Percentiles rank a stretch among this genome's conserved stretches.
These are phyloP conservation scores for Sungouiella thailandica DNA, from an alignment of 805 yeast species.

Conservation along the genomic window DNA sequence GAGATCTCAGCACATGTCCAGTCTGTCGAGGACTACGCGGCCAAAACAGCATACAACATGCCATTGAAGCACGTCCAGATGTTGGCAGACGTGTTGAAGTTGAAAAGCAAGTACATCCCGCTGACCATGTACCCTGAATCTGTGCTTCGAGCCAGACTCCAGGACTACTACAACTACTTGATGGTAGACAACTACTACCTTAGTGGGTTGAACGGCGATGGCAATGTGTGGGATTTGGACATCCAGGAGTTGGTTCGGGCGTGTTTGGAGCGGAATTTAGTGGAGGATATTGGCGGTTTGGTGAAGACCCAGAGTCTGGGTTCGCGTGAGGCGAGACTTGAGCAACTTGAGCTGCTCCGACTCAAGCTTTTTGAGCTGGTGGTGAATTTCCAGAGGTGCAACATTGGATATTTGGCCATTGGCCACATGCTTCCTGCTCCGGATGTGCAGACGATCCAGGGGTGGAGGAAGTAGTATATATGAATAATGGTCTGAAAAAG, in stretches of 20 bases:
- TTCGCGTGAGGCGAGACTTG: slow-evolving; percentile 7
- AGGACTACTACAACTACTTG: slow-evolving; percentile 38
- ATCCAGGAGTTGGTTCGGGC: slow-evolving; percentile 49
- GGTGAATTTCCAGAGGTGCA: slow-evolving; percentile 35
- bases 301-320: slow-evolving; percentile 18
- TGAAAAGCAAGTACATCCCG: slow-evolving; percentile 39
- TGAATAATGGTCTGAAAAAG: too few species aligned
- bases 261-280: slow-evolving; percentile 53
- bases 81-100: slow-evolving; percentile 31
- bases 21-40: slow-evolving; percentile 22
- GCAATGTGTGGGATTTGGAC: slow-evolving; percentile 42
- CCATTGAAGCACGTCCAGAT: slow-evolving; percentile 32
- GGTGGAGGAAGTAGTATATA: too few species aligned
- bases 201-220: slow-evolving; percentile 30
- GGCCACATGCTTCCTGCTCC: not conserved
- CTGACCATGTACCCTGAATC: slow-evolving; percentile 32
- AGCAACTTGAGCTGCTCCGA: slow-evolving; percentile 26
- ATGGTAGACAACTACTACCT: slow-evolving; percentile 49
- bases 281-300: slow-evolving; percentile 21
- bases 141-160: slow-evolving; percentile 31
- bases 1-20: slow-evolving; percentile 1
- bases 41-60: slow-evolving; percentile 45
- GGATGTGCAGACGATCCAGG: not conserved
- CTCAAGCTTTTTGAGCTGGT: slow-evolving; percentile 36
- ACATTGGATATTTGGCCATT: slow-evolving; percentile 35